Evolutionary conservation across 139 green algal genomes (phyloP).

Genomic region (Picochlorum sp.): DNA sequence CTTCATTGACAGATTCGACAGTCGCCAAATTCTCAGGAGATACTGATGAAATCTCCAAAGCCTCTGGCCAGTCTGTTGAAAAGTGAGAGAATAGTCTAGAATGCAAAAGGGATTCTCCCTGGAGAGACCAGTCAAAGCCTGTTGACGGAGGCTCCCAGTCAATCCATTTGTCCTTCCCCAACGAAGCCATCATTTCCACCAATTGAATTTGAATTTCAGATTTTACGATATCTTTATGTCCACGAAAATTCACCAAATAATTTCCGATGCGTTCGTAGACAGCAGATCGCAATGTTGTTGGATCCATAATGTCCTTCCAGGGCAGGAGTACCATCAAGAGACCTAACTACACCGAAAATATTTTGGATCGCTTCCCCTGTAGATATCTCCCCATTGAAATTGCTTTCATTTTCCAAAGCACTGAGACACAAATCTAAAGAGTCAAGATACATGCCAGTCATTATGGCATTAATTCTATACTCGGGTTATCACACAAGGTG

Average conservation of each 20-base stretch:
- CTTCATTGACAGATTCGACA: not conserved
- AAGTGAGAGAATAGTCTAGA: not conserved
- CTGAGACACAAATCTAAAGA: too few species aligned
- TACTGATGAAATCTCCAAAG: not conserved
- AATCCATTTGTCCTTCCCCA: conserved; percentile 19
- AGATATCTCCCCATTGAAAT: not conserved
- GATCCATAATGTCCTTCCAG: too few species aligned
- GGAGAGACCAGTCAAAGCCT: not conserved
- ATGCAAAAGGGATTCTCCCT: conserved; percentile 8
- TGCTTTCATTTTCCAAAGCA: too few species aligned
- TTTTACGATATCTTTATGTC: not conserved
- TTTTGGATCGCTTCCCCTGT: conserved; percentile 23
- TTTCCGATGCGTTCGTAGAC: not conserved
- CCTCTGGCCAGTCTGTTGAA: conserved; percentile 2
- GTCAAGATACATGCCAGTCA: too few species aligned
- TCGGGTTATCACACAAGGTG: too few species aligned
- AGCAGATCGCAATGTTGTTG: too few species aligned
- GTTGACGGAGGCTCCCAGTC: conserved; percentile 9
- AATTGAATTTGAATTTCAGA: conserved; percentile 20
- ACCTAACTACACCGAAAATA: conserved; percentile 18
- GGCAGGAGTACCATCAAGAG: conserved; percentile 3
- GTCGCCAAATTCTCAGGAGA: conserved; percentile 10
- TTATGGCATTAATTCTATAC: too few species aligned
- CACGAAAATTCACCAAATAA: not conserved
- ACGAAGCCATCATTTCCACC: conserved; percentile 18